These are phyloP conservation scores for Arachnomyces sp. DNA, from an alignment of 2,329 filamentous ascomycete genomes.

Conservation along the genomic window DNA sequence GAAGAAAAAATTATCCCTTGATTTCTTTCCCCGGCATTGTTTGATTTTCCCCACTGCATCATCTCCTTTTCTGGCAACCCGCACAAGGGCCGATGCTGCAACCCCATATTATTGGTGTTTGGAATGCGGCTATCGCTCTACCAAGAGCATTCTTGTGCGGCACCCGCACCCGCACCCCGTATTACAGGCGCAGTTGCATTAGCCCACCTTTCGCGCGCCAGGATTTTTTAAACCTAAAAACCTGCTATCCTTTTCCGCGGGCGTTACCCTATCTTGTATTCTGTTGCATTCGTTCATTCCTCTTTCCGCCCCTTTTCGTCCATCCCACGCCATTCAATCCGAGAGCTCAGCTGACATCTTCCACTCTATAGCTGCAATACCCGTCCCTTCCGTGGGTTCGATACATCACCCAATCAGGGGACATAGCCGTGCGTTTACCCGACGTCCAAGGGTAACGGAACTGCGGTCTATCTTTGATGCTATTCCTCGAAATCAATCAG, in stretches of 20 bases:
- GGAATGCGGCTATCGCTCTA: not conserved
- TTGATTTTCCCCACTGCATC: not conserved
- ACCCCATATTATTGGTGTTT: not conserved
- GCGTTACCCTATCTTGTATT: too few species aligned
- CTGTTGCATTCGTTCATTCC: too few species aligned
- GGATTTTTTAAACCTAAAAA: too few species aligned
- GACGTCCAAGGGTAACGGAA: conserved; percentile 59
- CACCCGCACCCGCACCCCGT: not conserved
- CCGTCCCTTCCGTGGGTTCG: conserved; percentile 94
- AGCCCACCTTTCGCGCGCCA: too few species aligned
- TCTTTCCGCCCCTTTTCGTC: too few species aligned
- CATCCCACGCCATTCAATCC: too few species aligned
- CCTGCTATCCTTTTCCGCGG: too few species aligned
- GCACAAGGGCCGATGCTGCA: not conserved
- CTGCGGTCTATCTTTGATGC: not conserved
- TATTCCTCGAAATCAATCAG: not conserved
- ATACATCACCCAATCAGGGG: conserved; percentile 96
- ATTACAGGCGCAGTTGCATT: not conserved
- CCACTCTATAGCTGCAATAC: conserved; percentile 76
- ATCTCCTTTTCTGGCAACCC: conserved; percentile 3
- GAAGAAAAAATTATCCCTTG: not conserved
- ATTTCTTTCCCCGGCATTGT: conserved; percentile 5
- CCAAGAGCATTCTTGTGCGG: not conserved
- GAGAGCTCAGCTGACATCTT: not conserved
- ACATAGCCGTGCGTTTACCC: conserved; percentile 91